Conservation (phyloP, 2,329 filamentous ascomycete genomes). For the Xylaria sp. region DNA sequence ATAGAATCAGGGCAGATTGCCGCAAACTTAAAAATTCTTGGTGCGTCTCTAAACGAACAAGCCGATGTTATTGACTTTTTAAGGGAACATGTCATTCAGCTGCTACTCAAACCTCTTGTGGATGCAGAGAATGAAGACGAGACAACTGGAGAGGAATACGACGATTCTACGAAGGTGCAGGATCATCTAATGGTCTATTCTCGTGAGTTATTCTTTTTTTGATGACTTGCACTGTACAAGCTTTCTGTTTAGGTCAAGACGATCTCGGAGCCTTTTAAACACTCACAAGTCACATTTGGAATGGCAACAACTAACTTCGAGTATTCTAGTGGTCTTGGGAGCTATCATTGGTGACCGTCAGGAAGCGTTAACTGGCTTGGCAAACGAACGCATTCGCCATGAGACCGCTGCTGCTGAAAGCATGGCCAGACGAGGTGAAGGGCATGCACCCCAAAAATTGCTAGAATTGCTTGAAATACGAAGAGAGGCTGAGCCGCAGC, state of each 20-base stretch:
- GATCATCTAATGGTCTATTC: conserved; percentile 91
- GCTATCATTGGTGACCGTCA: conserved; percentile 82
- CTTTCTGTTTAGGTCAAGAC: background rate
- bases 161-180: conserved; percentile 85
- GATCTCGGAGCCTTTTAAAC: background rate
- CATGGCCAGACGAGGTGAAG: conserved; percentile 70
- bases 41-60: conserved; percentile 75
- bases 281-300: background rate
- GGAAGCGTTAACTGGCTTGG: conserved; percentile 78
- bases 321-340: conserved; percentile 67
- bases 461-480: conserved; percentile 63
- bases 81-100: conserved; percentile 76
- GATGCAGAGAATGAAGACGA: conserved; percentile 81
- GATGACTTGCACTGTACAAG: background rate
- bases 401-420: conserved; percentile 73
- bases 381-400: conserved; percentile 78
- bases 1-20: conserved; percentile 77
- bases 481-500: conserved; percentile 58
- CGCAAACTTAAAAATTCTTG: conserved; percentile 73
- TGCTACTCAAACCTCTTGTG: conserved; percentile 79
- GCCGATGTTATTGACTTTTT: conserved; percentile 76
- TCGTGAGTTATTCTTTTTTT: conserved; percentile 44
- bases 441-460: conserved; percentile 74
- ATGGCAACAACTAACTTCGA: background rate
- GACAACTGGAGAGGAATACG: conserved; percentile 88